phyloP scores from a whole-genome alignment of 257 asterid species.

The Ajuga chamaepitys region DNA sequence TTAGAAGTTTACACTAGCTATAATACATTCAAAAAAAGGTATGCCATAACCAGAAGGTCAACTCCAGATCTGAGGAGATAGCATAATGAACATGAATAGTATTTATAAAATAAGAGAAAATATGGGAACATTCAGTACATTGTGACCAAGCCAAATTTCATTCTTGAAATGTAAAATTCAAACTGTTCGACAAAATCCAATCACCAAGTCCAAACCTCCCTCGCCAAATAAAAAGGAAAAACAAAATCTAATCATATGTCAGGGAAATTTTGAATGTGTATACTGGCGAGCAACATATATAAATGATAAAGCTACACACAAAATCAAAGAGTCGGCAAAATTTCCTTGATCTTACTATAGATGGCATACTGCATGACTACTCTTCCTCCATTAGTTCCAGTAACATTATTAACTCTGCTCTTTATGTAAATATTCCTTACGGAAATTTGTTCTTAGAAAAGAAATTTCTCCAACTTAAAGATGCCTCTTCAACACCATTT shows the following conservation, averaged over 20 bases:
- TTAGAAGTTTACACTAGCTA: background rate
- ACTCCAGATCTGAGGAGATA: background rate
- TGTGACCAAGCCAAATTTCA: background rate
- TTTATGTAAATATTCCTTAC: background rate
- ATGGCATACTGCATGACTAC: background rate
- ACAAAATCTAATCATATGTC: background rate
- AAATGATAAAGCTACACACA: background rate
- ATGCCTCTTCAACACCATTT: background rate
- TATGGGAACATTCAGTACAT: background rate
- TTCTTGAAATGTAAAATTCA: background rate
- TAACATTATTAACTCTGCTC: background rate
- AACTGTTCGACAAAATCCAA: background rate
- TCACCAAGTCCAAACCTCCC: background rate
- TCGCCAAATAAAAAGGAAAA: too few species aligned
- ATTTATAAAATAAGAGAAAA: background rate
- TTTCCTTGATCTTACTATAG: background rate
- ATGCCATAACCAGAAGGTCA: background rate
- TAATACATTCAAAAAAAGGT: background rate
- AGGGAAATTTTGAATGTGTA: background rate
- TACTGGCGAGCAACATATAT: background rate
- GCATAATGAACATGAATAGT: background rate
- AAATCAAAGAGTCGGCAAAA: background rate
- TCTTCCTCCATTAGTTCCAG: background rate
- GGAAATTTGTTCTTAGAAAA: background rate
- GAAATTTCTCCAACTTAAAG: background rate